Percentiles rank a stretch among this genome's conserved stretches.
Conservation (phyloP, 2,329 filamentous ascomycete species). For the Verticillium zaregamsianum region DNA sequence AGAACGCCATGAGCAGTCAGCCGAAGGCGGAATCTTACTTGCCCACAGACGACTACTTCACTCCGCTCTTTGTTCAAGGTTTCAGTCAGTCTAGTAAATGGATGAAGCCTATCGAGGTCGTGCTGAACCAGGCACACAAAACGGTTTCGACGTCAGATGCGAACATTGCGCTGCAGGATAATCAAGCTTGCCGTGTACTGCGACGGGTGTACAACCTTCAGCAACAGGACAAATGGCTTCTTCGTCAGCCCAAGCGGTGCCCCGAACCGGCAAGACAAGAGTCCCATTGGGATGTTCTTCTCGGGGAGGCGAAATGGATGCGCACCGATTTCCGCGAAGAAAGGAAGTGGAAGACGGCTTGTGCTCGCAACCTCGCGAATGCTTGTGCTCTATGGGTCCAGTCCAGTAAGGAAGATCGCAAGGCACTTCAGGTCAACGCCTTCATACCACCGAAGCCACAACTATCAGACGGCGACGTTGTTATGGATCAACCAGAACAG, state of each 20-base stretch:
- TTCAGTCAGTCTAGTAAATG: slow-evolving; percentile 51
- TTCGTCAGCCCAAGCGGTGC: slow-evolving; percentile 82
- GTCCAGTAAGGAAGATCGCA: slow-evolving; percentile 58
- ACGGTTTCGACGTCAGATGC: slow-evolving; percentile 84
- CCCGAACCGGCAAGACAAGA: slow-evolving; percentile 73
- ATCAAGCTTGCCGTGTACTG: slow-evolving; percentile 81
- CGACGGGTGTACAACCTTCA: slow-evolving; percentile 87
- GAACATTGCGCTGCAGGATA: slow-evolving; percentile 76
- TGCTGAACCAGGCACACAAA: slow-evolving; percentile 82
- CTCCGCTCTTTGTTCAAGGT: slow-evolving; percentile 56
- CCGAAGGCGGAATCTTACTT: slow-evolving; percentile 35
- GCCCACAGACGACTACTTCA: slow-evolving; percentile 60
- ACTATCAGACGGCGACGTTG: slow-evolving; percentile 22
- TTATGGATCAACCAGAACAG: slow-evolving; percentile 26
- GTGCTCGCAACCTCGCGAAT: slow-evolving; percentile 74
- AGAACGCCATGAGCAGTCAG: slow-evolving; percentile 34
- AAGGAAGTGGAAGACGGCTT: slow-evolving; percentile 84
- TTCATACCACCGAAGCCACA: slow-evolving; percentile 39
- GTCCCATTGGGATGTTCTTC: slow-evolving; percentile 79
- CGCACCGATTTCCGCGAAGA: slow-evolving; percentile 93
- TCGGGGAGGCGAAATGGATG: slow-evolving; percentile 98
- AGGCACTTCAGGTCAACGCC: slow-evolving; percentile 63
- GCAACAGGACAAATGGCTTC: slow-evolving; percentile 85
- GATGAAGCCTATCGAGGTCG: slow-evolving; percentile 63
- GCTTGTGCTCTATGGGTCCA: slow-evolving; percentile 81